Base-by-base conservation (phyloP, 2,329 filamentous ascomycete genomes). In the Aspergillus uvarum region DNA sequence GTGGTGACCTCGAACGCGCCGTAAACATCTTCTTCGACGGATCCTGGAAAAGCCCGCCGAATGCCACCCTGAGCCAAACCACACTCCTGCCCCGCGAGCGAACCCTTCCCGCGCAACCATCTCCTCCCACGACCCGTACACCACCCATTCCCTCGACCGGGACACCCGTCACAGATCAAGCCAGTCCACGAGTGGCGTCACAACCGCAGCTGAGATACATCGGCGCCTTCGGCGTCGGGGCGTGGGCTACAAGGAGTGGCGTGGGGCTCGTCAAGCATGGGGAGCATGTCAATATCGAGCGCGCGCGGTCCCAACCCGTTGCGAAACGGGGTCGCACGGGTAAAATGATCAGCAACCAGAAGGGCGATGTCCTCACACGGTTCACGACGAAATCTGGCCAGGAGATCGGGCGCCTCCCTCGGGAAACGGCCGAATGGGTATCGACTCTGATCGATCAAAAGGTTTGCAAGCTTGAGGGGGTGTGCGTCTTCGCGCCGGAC, bases 371-470 rank as follows among this genome's bases (percentile, higher is more conserved):
- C 5, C 85, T 99, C 61, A 96, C 98, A 26, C 87, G 95, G 1
- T 98, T 99, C 70, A 96, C 90, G 0, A 96, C 92, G 69, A 75
- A 82, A 10, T 83, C 79, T 54, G 93, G 93, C 0, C 86, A 88
- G 57, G 95, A 99, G 73, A 84, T 99, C 51, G 95, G 95, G 4
- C 85, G 95, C 61, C 76, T 99, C 42, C 88, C 92, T 29, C 94
- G 93, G 68, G 93, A 98, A 35, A 88, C 87, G 5, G 92, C 95
- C 4, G 86, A 87, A 61, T 99, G 95, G 93, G 90, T 98, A 5
- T 96, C 95, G 3, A 89, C 92, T 0, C 78, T 99, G 66, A 87
- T 98, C 54, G 95, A 99, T 70, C 92, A 98, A 73, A 89, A 89
- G 32, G 84, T 97, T 3, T 97, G 93, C 79, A 85, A 80, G 22